Base-by-base conservation (phyloP, 2,329 filamentous ascomycete species). In the Xylaria sp. region DNA sequence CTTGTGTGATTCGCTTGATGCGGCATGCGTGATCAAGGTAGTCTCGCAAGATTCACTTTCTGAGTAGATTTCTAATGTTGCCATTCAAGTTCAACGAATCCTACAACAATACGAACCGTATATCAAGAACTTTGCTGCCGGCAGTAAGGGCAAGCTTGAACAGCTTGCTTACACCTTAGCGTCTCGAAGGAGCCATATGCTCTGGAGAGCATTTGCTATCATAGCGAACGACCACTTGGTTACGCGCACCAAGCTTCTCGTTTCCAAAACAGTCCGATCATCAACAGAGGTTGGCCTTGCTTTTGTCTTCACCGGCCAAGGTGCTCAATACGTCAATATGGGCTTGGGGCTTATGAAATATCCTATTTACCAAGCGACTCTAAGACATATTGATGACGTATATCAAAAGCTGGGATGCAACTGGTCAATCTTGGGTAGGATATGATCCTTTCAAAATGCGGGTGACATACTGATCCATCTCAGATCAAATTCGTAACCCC, bases 91-190 rank as follows among this genome's bases (percentile, higher is more conserved):
- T 15, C 53, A 69, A 41, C 69, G 72, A 8, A 67, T 60, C 31
- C 53, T 67, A 9, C 61, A 68, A n/a, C 49, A 63, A 17, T 71
- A 73, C n/a, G 62, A 65, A 29, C n/a, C 33, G 6, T 73, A 63
- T 59, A 72, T 69, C 43, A 60, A 67, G 21, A 8, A 40, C 3
- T 47, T 65, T 9, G n/a, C 68, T 8, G 40, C 56, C 4, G 38
- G 57, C 3, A 46, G 52, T 9, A 29, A 54, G 3, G 43, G 19
- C 6, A 67, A 61, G 23, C 59, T 74, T 19, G 60, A 64, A 2
- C 60, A 62, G 7, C 63, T 76, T 19, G 70, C 71, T 1, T 73
- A 68, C 44, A 75, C 72, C 1, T 63, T 75, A 27, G 67, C 68
- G 1, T 51, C 67, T 6, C 65, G 71, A 10, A 63, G 73, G 38